Conservation (phyloP, 2,329 filamentous ascomycete genomes). For the Sporothrix dimorphospora region DNA sequence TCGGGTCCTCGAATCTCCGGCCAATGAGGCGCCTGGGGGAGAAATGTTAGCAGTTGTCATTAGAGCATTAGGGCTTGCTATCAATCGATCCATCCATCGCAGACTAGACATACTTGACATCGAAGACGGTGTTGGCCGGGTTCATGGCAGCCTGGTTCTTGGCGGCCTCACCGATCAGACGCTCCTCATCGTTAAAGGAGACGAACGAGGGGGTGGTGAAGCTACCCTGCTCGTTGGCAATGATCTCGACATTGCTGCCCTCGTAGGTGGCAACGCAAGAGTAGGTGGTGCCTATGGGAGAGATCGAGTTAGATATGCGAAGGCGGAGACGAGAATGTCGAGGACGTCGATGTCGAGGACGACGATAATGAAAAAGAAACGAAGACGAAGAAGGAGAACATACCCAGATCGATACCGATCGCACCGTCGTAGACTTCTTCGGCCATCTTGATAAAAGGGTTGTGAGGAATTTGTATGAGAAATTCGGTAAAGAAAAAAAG, state of each 20-base stretch:
- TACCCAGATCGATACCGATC: slow-evolving; percentile 99
- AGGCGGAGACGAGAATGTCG: neutral
- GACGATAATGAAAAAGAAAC: slow-evolving; percentile 32
- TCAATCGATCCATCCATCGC: neutral
- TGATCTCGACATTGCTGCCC: slow-evolving; percentile 99
- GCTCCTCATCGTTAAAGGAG: slow-evolving; percentile 98
- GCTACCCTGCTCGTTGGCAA: slow-evolving; percentile 99
- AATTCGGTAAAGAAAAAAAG: slow-evolving; percentile 22
- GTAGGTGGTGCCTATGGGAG: slow-evolving; percentile 86
- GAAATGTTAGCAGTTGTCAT: neutral
- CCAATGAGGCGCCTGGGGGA: slow-evolving; percentile 86
- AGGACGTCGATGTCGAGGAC: neutral
- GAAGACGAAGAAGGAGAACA: slow-evolving; percentile 44
- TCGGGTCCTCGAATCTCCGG: slow-evolving; percentile 90
- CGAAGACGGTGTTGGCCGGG: slow-evolving; percentile 96
- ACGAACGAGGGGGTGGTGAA: slow-evolving; percentile 99
- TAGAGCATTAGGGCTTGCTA: too few species aligned
- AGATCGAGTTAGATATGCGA: slow-evolving; percentile 1
- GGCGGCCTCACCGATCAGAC: slow-evolving; percentile 97
- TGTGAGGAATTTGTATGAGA: slow-evolving; percentile 18
- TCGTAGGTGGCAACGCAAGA: slow-evolving; percentile 99
- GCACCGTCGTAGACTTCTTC: slow-evolving; percentile 99
- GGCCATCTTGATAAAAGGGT: slow-evolving; percentile 67
- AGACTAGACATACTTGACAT: slow-evolving; percentile 71
- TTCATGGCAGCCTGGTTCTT: slow-evolving; percentile 99